A percentile compares a stretch with the other conserved stretches of the same genome.
Evolutionary conservation across 805 yeast genomes (phyloP).

Genomic region (Cyberlindnera maritima): DNA sequence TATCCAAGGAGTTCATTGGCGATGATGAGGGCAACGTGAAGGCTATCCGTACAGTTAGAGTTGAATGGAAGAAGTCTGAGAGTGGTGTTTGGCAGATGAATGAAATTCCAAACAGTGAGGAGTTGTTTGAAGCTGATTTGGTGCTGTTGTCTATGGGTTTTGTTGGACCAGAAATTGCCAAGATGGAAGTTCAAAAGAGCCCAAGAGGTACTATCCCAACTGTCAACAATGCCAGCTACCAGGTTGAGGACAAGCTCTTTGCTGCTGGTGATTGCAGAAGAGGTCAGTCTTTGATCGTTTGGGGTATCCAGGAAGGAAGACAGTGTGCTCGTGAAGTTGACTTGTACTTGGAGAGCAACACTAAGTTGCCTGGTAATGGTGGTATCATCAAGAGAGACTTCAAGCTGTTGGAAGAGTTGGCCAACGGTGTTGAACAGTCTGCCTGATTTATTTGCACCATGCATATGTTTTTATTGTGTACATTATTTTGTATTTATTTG

Average conservation of each 20-base stretch:
- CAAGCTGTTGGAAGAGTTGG: constrained; percentile 72
- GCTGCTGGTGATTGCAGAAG: constrained; percentile 99
- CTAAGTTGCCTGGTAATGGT: constrained; percentile 91
- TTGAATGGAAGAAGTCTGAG: constrained; percentile 96
- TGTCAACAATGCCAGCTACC: constrained; percentile 55
- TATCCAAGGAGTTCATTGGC: constrained; percentile 93
- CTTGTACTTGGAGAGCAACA: constrained; percentile 66
- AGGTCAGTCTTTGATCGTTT: constrained; percentile 96
- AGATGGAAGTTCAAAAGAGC: constrained; percentile 62
- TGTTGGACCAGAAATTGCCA: constrained; percentile 90
- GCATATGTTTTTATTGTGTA: not conserved
- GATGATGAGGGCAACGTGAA: constrained; percentile 93
- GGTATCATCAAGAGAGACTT: constrained; percentile 84
- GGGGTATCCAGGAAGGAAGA: constrained; percentile 99
- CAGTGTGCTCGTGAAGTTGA: constrained; percentile 97
- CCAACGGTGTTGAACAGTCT: constrained; percentile 29
- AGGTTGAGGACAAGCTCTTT: constrained; percentile 70
- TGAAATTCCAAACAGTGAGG: constrained; percentile 93
- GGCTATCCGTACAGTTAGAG: constrained; percentile 94
- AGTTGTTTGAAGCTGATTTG: constrained; percentile 90
- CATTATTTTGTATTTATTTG: not conserved
- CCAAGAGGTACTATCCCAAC: constrained; percentile 81
- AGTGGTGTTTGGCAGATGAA: constrained; percentile 99
- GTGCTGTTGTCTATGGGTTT: constrained; percentile 96
- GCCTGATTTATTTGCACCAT: constrained; percentile 1